Percentiles rank a stretch among this genome's conserved stretches.
These are phyloP conservation scores for Colletotrichum sp. DNA, from an alignment of 2,329 filamentous ascomycete genomes.

Conservation along the genomic window DNA sequence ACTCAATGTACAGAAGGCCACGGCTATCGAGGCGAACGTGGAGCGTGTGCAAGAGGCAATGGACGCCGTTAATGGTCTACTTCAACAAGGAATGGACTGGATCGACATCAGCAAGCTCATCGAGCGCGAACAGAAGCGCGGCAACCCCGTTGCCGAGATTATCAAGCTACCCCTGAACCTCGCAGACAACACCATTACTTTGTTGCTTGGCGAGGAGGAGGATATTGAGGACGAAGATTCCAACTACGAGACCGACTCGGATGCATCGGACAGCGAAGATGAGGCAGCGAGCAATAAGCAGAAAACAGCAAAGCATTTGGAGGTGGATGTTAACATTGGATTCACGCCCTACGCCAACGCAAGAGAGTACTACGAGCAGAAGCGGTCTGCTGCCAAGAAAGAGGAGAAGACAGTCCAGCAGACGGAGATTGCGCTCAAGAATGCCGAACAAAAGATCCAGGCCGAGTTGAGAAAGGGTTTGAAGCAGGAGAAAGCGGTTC, in stretches of 20 bases:
- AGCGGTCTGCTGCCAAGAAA: constrained; percentile 82
- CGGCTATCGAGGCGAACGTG: constrained; percentile 87
- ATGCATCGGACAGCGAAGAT: constrained; percentile 61
- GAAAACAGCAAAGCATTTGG: constrained; percentile 57
- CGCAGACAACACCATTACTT: constrained; percentile 85
- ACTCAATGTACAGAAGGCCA: constrained; percentile 85
- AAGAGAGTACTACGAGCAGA: constrained; percentile 89
- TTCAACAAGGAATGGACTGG: constrained; percentile 97
- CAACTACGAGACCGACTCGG: constrained; percentile 69
- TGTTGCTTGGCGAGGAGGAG: constrained; percentile 76
- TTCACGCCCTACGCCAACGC: constrained; percentile 90
- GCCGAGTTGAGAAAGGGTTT: constrained; percentile 85
- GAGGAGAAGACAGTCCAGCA: constrained; percentile 86
- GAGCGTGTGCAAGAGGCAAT: constrained; percentile 92
- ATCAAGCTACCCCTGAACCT: constrained; percentile 90
- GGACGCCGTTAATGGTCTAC: constrained; percentile 89
- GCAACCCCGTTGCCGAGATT: constrained; percentile 84
- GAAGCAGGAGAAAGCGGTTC: constrained; percentile 88
- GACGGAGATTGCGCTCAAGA: constrained; percentile 83
- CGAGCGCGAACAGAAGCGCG: constrained; percentile 80
- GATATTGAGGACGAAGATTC: constrained; percentile 66
- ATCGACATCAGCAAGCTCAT: constrained; percentile 87
- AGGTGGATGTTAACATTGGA: constrained; percentile 84
- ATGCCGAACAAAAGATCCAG: constrained; percentile 85
- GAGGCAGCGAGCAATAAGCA: constrained; percentile 39